Evolutionary conservation across 371 early-diverging fungal genomes (phyloP).

Genomic region (Mortierella sp.): DNA sequence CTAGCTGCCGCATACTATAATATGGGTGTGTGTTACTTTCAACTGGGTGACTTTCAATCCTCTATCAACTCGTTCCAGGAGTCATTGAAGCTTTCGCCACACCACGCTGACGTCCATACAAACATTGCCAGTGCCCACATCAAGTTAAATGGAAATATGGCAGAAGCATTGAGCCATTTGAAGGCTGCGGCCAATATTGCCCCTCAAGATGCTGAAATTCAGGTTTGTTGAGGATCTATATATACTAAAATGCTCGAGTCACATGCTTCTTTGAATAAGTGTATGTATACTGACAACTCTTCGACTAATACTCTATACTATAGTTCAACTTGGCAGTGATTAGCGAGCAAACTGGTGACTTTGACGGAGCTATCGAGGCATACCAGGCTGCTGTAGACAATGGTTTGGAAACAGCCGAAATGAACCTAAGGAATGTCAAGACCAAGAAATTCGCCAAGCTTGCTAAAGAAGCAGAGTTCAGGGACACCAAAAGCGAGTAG

Average conservation of each 20-base stretch:
- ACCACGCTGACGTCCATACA: slow-evolving; percentile 84
- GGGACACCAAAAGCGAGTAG: slow-evolving; percentile 26
- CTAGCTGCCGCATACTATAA: slow-evolving; percentile 80
- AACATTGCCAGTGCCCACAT: slow-evolving; percentile 86
- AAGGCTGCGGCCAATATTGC: slow-evolving; percentile 78
- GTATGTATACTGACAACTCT: not conserved
- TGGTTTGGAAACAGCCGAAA: slow-evolving; percentile 73
- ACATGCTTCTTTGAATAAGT: no score
- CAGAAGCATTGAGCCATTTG: slow-evolving; percentile 73
- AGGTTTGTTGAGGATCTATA: slow-evolving; percentile 27
- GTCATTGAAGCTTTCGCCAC: slow-evolving; percentile 75
- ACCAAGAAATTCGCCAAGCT: slow-evolving; percentile 58
- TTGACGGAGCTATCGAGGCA: slow-evolving; percentile 78
- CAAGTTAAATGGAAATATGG: slow-evolving; percentile 70
- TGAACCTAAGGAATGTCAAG: slow-evolving; percentile 69
- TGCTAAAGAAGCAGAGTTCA: slow-evolving; percentile 44
- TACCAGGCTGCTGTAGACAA: slow-evolving; percentile 73
- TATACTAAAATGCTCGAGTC: no score
- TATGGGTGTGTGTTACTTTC: slow-evolving; percentile 82
- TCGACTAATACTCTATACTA: not conserved
- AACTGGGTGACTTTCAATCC: slow-evolving; percentile 73
- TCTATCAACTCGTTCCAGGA: slow-evolving; percentile 78
- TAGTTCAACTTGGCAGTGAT: slow-evolving; percentile 83
- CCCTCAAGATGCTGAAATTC: slow-evolving; percentile 80
- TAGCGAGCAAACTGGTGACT: slow-evolving; percentile 75